Evolutionary conservation across 2,329 filamentous ascomycete species (phyloP), one percentile per base, ranked within the genome.

Genomic region (Pezicula rhizophila): DNA sequence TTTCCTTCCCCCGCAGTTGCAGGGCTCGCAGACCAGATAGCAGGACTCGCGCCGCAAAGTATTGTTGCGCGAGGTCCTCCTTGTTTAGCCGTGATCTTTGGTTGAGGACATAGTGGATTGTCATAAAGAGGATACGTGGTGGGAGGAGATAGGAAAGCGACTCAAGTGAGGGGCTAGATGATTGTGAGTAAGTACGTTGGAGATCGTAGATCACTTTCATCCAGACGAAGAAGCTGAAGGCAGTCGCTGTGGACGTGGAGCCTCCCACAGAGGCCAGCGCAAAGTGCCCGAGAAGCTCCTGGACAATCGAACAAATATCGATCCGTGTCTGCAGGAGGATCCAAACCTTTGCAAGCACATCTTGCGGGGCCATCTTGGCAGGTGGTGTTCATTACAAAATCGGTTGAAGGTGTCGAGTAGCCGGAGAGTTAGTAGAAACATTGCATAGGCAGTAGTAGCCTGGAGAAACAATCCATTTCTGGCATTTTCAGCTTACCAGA

Each of bases 201-300:
- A 45, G 11, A 26, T 45, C 43, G n/a, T 34, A 45, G 17, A 45
- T 20, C 12, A 45, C 17, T 14, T 33, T 45, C n/a, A 45, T 5
- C 8, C 34, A 33, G n/a, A 45, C 43, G 31, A 45, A 14, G n/a
- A 45, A 25, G 14, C 20, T 25, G 23, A 35, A 17, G 15, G 8
- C 2, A 17, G 25, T 14, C 15, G 34, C 10, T 20, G n/a, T 11
- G 5, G 43, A 18, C 8, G 43, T 17, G 8, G 14, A 5, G 5
- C 35, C 34, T 11, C 17, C 43, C 26, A 10, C 12, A 20, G 43
- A 17, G 11, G 33, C 15, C 10, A 45, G 5, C 4, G 33, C 31
- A 37, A 34, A 45, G 8, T 45, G 43, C 15, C 31, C 43, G n/a
- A 45, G 31, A 15, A 45, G 14, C 35, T 45, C 43, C 8, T 20